phyloP scores from a whole-genome alignment of 2,329 filamentous ascomycete genomes.

The Stachybotrys elegans region DNA sequence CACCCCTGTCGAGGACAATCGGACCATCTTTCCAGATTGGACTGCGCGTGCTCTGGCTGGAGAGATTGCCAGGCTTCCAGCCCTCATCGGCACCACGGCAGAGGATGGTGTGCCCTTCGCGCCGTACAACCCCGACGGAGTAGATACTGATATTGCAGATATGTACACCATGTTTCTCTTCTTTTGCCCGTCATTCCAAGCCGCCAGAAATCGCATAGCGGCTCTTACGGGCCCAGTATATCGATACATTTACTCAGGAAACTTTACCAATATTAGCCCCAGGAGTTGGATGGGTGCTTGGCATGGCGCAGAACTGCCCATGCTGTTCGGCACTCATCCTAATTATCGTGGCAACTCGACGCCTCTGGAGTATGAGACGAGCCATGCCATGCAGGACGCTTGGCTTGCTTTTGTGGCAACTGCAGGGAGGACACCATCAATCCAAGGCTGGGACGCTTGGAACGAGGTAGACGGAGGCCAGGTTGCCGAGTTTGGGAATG shows the following conservation, averaged over 20 bases:
- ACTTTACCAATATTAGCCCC: slow-evolving; percentile 2
- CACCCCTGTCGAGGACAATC: background rate
- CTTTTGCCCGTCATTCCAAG: slow-evolving; percentile 1
- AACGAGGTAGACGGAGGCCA: background rate
- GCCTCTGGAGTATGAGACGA: background rate
- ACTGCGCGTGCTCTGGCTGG: slow-evolving; percentile 1
- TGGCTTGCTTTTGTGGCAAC: slow-evolving; percentile 1
- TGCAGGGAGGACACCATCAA: background rate
- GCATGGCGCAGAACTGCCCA: slow-evolving; percentile 1
- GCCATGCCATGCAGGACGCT: slow-evolving; percentile 1
- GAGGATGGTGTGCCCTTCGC: background rate
- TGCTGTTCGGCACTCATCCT: slow-evolving; percentile 2
- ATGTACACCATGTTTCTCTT: background rate
- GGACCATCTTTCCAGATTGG: background rate
- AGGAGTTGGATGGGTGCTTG: slow-evolving; percentile 1
- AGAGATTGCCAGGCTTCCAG: background rate
- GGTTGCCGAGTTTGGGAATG: slow-evolving; percentile 2
- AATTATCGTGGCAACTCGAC: slow-evolving; percentile 1
- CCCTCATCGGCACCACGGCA: background rate
- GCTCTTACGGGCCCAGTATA: background rate
- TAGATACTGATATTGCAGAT: background rate
- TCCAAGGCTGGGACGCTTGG: background rate
- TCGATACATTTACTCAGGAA: background rate
- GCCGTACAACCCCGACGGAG: background rate
- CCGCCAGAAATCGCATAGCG: slow-evolving; percentile 1